Evolutionary conservation across 805 yeast species (phyloP), one percentile per base, ranked within the genome.

Genomic region (Sungouiella blattae): DNA sequence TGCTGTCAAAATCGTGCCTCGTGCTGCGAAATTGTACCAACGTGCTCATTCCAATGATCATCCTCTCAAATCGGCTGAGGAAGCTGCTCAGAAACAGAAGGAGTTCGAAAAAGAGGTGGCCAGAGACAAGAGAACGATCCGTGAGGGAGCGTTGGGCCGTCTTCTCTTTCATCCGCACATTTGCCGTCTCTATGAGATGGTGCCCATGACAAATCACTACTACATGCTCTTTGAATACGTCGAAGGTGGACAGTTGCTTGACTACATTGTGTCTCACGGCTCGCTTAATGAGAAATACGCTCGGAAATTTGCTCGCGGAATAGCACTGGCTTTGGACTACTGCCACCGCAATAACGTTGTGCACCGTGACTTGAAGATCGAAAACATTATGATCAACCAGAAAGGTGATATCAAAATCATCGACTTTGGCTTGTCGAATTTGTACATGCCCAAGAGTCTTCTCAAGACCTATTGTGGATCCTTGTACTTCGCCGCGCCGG

Each of bases 401-500:
- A 77, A 83, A 38, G 98, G 98, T 40, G 96, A 91, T 53, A 83
- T 93, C 55, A 89, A 91, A 58, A 83, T 93, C 49, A 93, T 93
- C 43, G 99, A 93, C 65, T 93, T 93, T 61, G 99, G 99, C 7
- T 72, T 93, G 26, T 86, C 96, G 9, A 93, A 93, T 62, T 64
- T 93, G 57, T 93, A 77, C 57, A 78, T 87, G 30, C 77, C 79
- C 13, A 75, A 75, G 40, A 69, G 79, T 28, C 66, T 87, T 36
- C 76, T 93, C 54, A 87, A 85, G 54, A 93, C 99, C 1, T 93
- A 87, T 56, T 93, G 99, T 70, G 99, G 99, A 3, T 88, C 97
- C 1, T 69, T 93, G 33, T 93, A 93, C 58, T 93, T 93, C 74
- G 99, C 98, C 1, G 98, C 99, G 0, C 99, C 99, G 0, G 99